phyloP scores from a whole-genome alignment of 1,284 basidiomycete species.

The Microbotryum intermedium region DNA sequence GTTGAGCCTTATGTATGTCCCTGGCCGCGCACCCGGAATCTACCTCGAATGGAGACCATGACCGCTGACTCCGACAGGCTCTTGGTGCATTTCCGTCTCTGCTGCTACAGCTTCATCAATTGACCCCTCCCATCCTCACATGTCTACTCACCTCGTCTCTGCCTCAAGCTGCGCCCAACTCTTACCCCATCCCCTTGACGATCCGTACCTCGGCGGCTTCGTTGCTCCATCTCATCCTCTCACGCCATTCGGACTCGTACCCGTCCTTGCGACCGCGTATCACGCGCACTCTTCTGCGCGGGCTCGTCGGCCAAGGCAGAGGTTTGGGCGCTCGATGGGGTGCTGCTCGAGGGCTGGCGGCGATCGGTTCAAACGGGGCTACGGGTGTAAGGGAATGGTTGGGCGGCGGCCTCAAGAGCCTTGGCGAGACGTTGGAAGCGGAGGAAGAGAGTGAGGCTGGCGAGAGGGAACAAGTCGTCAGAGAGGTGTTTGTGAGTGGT shows the following conservation, averaged over 20 bases:
- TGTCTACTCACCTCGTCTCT: conserved; percentile 78
- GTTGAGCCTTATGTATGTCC: conserved; percentile 85
- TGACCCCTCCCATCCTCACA: conserved; percentile 85
- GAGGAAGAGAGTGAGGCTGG: conserved; percentile 64
- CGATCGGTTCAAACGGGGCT: conserved; percentile 43
- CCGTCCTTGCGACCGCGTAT: conserved; percentile 78
- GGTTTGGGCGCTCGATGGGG: conserved; percentile 66
- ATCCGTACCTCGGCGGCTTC: conserved; percentile 69
- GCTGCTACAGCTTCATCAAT: conserved; percentile 72
- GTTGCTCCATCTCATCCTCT: conserved; percentile 64
- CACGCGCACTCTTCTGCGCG: conserved; percentile 82
- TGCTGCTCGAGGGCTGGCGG: conserved; percentile 71
- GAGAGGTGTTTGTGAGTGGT: conserved; percentile 25
- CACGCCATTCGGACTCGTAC: conserved; percentile 53
- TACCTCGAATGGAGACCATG: neutral
- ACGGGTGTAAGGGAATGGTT: conserved; percentile 55
- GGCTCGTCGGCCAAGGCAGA: conserved; percentile 47
- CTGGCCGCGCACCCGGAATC: neutral
- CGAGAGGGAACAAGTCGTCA: conserved; percentile 24
- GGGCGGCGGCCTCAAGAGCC: conserved; percentile 20
- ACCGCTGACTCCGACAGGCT: neutral
- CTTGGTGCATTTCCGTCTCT: no score
- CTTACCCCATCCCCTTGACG: conserved; percentile 41
- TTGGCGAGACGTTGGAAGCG: conserved; percentile 63
- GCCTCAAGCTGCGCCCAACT: conserved; percentile 37